Conservation (phyloP, 768 basidiomycete species). For the Russula brevipes region DNA sequence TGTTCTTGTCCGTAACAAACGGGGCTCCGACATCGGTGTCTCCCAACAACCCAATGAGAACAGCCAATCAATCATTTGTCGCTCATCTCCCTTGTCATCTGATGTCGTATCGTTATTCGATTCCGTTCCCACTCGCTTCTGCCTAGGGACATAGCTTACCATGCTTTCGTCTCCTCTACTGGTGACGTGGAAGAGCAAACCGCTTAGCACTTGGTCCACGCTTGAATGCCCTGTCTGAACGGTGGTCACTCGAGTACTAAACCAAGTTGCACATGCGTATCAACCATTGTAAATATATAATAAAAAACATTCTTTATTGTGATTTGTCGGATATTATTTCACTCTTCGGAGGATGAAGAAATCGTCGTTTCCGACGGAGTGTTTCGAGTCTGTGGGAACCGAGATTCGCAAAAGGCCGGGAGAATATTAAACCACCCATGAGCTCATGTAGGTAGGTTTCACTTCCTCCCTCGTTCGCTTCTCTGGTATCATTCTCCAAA, state of each 20-base stretch:
- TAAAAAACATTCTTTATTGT: not conserved
- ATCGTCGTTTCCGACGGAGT: slow-evolving; percentile 12
- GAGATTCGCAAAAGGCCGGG: slow-evolving; percentile 18
- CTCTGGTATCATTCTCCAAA: slow-evolving; percentile 18
- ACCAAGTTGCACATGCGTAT: slow-evolving; percentile 43
- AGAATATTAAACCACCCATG: slow-evolving; percentile 15
- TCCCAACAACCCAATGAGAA: too few relatives aligned
- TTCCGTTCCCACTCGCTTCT: slow-evolving; percentile 51
- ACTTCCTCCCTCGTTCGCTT: slow-evolving; percentile 22
- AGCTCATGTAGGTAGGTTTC: slow-evolving; percentile 8
- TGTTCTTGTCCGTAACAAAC: too few relatives aligned
- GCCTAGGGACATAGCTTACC: slow-evolving; percentile 70
- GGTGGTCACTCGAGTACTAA: slow-evolving; percentile 79
- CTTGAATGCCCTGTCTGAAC: slow-evolving; percentile 53
- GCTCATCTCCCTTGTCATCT: slow-evolving; percentile 9
- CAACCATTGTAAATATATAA: not conserved
- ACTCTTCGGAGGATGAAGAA: slow-evolving; percentile 7
- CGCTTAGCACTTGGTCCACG: slow-evolving; percentile 56
- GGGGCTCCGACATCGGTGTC: too few relatives aligned
- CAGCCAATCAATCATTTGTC: not conserved
- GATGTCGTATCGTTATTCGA: slow-evolving; percentile 19
- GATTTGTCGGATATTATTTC: not conserved
- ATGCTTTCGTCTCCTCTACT: slow-evolving; percentile 76
- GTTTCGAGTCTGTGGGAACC: slow-evolving; percentile 14
- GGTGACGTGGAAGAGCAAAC: slow-evolving; percentile 61